These are phyloP conservation scores for Bifiguratus adelaidae DNA, from an alignment of 192 early-diverging fungal genomes.

Conservation along the genomic window DNA sequence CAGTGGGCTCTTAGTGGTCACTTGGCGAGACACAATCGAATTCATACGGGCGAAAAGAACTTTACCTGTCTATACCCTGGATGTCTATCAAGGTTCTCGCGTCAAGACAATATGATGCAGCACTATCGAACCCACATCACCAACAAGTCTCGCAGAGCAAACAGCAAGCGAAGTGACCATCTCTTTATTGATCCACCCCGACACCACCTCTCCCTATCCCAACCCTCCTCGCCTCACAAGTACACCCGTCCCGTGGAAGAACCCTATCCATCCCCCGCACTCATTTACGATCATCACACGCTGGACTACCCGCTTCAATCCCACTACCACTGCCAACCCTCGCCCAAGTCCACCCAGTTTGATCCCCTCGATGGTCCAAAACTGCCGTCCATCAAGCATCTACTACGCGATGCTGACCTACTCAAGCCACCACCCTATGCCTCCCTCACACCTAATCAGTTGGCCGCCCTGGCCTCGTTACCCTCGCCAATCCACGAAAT, in stretches of 20 bases:
- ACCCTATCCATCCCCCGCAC: not conserved
- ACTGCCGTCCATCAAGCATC: not conserved
- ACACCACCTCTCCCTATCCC: not conserved
- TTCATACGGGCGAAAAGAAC: constrained; percentile 79
- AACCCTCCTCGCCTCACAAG: not conserved
- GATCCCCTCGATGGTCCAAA: constrained; percentile 1
- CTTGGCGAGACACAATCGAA: constrained; percentile 67
- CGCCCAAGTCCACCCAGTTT: not conserved
- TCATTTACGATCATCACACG: not conserved
- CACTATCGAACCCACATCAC: constrained; percentile 76
- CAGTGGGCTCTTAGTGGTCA: no score
- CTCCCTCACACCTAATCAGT: not conserved
- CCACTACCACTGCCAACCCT: not conserved
- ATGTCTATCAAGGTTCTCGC: constrained; percentile 63
- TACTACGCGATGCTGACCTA: not conserved
- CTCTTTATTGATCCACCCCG: not conserved
- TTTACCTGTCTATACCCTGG: constrained; percentile 56
- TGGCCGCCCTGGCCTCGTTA: constrained; percentile 1
- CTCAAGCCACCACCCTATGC: not conserved
- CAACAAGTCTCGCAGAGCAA: constrained; percentile 45
- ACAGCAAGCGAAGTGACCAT: constrained; percentile 2
- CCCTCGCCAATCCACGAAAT: not conserved
- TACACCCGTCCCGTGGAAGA: no score
- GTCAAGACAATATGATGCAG: constrained; percentile 85
- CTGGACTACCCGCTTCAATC: not conserved